phyloP scores from a whole-genome alignment of 257 asterid species.

The Ligustrum vulgare region DNA sequence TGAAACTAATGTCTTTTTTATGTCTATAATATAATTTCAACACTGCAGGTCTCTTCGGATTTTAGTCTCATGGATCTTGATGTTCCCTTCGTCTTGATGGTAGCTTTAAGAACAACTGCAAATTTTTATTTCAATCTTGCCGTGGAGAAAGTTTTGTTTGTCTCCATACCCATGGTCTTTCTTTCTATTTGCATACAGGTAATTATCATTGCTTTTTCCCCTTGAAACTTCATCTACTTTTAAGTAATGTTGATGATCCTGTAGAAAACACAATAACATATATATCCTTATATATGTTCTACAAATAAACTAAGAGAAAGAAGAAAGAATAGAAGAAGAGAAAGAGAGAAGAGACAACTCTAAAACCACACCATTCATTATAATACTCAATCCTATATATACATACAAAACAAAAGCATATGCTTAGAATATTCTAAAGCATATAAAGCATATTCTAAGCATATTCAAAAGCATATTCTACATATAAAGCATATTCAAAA shows the following conservation, averaged over 20 bases:
- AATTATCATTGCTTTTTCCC: not conserved
- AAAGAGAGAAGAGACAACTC: too few relatives aligned
- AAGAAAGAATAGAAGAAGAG: too few relatives aligned
- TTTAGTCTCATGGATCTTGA: slow-evolving; percentile 90
- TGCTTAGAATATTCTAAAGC: too few relatives aligned
- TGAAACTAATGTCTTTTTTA: slow-evolving; percentile 10
- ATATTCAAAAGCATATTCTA: too few relatives aligned
- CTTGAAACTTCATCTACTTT: not conserved
- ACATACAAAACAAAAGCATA: too few relatives aligned
- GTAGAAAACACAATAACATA: too few relatives aligned
- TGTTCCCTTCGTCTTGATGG: slow-evolving; percentile 73
- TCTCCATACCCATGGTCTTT: slow-evolving; percentile 76
- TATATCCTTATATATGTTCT: too few relatives aligned
- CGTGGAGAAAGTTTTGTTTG: slow-evolving; percentile 82
- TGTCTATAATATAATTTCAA: not conserved
- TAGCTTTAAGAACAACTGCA: slow-evolving; percentile 72
- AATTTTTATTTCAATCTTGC: slow-evolving; percentile 65
- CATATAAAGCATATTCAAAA: too few relatives aligned
- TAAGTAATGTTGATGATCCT: slow-evolving; percentile 22
- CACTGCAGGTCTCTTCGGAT: slow-evolving; percentile 78
- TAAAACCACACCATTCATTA: too few relatives aligned
- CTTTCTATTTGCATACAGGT: slow-evolving; percentile 90
- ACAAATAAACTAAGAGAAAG: too few relatives aligned
- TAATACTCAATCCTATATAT: too few relatives aligned
- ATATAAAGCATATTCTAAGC: too few relatives aligned